A percentile compares a stretch with the other conserved stretches of the same genome.
These are phyloP conservation scores for Eucalyptus pumila DNA, from an alignment of 345 rosid species.

Conservation along the genomic window DNA sequence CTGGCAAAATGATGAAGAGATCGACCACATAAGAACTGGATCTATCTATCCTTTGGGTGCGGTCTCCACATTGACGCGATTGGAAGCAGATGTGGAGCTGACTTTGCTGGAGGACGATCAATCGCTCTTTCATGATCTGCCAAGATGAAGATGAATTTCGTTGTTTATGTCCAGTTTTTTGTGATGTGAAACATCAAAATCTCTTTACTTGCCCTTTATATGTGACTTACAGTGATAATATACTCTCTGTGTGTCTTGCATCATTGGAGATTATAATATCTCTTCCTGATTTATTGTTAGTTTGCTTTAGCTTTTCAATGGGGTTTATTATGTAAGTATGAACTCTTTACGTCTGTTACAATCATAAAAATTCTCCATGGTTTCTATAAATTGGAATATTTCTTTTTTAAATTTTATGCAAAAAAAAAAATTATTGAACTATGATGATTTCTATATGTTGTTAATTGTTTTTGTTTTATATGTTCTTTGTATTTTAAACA, in stretches of 20 bases:
- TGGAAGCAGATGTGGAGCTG: not conserved
- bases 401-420: not conserved
- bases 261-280: not conserved
- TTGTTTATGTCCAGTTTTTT: not conserved
- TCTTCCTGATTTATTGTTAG: not conserved
- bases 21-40: fast-evolving
- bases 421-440: not conserved
- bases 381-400: not conserved
- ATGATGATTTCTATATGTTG: not conserved
- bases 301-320: not conserved
- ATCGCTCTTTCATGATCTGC: not conserved
- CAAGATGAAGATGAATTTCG: not conserved
- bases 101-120: not conserved
- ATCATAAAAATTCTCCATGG: not conserved
- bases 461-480: not conserved
- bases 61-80: not conserved
- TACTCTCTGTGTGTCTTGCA: not conserved
- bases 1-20: not conserved
- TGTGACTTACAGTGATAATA: not conserved
- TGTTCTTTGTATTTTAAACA: too few species aligned
- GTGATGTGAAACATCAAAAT: not conserved
- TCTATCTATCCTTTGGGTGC: not conserved
- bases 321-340: not conserved
- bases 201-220: not conserved
- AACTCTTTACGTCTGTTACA: not conserved